A percentile compares a stretch with the other conserved stretches of the same genome.
Evolutionary conservation across 345 rosid genomes (phyloP).

Genomic region (Dimocarpus longan): DNA sequence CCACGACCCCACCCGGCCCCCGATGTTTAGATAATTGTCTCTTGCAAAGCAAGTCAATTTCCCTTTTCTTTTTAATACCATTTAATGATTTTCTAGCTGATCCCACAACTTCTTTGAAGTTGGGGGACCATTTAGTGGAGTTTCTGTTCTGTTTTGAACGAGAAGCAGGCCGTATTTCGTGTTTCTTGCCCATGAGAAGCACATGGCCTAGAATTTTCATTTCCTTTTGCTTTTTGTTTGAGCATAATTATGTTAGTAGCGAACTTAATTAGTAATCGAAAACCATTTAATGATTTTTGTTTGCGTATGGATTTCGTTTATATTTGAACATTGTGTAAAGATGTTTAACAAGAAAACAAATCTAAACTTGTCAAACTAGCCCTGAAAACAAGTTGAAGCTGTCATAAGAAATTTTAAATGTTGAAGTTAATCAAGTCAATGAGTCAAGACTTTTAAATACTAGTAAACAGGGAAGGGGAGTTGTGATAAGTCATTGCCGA

Average conservation of each 20-base stretch:
- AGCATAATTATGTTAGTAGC: background rate
- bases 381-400: background rate
- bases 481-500: no score
- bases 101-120: no score
- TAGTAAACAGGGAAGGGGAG: background rate
- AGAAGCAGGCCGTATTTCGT: no score
- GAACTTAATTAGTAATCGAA: background rate
- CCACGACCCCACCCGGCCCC: no score
- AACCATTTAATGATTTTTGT: no score
- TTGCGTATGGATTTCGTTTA: no score
- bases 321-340: no score
- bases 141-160: no score
- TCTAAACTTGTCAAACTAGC: background rate
- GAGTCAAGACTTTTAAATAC: background rate
- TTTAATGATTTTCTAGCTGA: background rate
- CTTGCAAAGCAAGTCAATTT: background rate
- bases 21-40: background rate
- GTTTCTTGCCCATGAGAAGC: background rate
- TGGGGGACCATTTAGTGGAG: no score
- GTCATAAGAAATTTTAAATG: background rate
- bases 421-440: no score
- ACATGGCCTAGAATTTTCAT: background rate
- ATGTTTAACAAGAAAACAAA: background rate
- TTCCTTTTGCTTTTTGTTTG: no score
- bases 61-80: background rate